A percentile compares a stretch with the other conserved stretches of the same genome.
phyloP scores from a whole-genome alignment of 768 basidiomycete genomes.

The Lactarius trivialis region DNA sequence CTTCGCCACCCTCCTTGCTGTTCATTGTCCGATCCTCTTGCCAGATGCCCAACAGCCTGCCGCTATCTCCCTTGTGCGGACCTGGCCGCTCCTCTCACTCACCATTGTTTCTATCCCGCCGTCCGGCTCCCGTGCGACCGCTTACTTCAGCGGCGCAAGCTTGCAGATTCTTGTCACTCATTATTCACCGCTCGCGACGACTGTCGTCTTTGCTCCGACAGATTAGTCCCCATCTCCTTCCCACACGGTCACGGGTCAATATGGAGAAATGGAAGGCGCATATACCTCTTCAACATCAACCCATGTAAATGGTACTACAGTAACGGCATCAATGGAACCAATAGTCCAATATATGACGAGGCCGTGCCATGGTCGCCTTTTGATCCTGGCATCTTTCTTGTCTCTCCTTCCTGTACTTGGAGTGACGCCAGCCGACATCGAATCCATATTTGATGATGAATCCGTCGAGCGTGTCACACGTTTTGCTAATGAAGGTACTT shows the following conservation, averaged over 20 bases:
- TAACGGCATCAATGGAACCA: conserved; percentile 22
- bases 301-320: conserved; percentile 19
- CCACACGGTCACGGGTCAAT: conserved; percentile 1
- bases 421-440: conserved; percentile 57
- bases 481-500: conserved; percentile 72
- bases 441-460: conserved; percentile 59
- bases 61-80: too few species aligned
- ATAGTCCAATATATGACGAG: conserved; percentile 26
- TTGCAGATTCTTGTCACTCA: too few species aligned
- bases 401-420: conserved; percentile 77
- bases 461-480: conserved; percentile 71
- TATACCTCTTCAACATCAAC: conserved; percentile 22
- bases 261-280: conserved; percentile 20
- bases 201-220: not conserved
- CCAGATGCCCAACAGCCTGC: too few species aligned
- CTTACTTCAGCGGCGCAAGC: too few species aligned
- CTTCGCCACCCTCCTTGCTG: too few species aligned
- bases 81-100: too few species aligned
- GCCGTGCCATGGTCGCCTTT: conserved; percentile 44
- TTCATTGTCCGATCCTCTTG: too few species aligned
- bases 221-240: conserved; percentile 9
- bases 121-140: too few species aligned
- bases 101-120: too few species aligned
- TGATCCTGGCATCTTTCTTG: conserved; percentile 63
- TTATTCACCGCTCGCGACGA: too few species aligned